Conservation (phyloP, 2,329 filamentous ascomycete genomes). For the Aspergillus felis region DNA sequence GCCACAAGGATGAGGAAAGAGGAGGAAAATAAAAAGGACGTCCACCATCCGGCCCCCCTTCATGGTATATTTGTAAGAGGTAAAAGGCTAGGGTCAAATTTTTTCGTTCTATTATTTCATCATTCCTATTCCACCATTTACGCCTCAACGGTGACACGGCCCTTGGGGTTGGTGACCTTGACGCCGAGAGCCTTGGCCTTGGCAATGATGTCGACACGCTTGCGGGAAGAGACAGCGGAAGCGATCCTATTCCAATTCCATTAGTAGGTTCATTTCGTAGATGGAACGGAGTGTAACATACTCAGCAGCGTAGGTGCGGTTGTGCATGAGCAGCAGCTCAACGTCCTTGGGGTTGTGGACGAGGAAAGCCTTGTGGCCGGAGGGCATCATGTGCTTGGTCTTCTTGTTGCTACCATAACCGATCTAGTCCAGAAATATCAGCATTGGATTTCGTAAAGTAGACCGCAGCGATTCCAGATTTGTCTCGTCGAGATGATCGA, state of each 20-base stretch:
- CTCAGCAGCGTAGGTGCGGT: constrained; percentile 98
- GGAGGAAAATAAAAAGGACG: not conserved
- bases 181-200: constrained; percentile 97
- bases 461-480: too few relatives aligned
- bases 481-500: not conserved
- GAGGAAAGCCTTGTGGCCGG: constrained; percentile 99
- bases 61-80: not conserved
- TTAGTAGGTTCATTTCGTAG: too few relatives aligned
- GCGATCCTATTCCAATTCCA: constrained; percentile 65
- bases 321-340: constrained; percentile 99
- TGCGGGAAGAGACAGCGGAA: constrained; percentile 95
- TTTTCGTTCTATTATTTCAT: constrained; percentile 45
- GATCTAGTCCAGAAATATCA: constrained; percentile 59
- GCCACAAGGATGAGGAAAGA: constrained; percentile 19
- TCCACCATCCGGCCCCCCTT: not conserved
- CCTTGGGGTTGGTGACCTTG: constrained; percentile 99
- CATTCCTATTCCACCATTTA: constrained; percentile 33
- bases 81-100: constrained; percentile 1
- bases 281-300: too few relatives aligned
- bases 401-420: constrained; percentile 99
- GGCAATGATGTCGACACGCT: constrained; percentile 96
- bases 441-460: constrained; percentile 6
- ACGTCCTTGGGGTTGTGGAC: constrained; percentile 96
- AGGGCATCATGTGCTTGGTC: constrained; percentile 98
- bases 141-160: constrained; percentile 93